Conservation (phyloP, 306 rosid genomes). For the Cyclanthera cordifolia region DNA sequence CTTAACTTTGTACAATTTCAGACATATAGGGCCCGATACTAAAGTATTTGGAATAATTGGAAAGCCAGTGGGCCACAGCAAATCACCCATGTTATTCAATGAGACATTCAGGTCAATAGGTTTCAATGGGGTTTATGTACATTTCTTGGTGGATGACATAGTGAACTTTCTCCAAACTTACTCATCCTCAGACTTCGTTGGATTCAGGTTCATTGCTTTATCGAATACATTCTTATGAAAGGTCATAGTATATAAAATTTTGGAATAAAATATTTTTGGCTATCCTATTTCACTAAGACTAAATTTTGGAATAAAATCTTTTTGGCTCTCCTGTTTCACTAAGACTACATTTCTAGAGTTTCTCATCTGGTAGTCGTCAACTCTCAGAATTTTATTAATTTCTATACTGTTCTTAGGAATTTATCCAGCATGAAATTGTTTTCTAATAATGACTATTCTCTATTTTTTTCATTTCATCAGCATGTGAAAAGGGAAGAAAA, state of each 20-base stretch:
- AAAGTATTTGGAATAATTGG: slow-evolving; percentile 64
- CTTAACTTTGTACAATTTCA: slow-evolving; percentile 52
- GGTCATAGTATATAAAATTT: neutral
- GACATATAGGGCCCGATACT: slow-evolving; percentile 42
- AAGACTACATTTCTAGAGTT: neutral
- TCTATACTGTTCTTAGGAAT: neutral
- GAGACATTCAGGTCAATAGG: slow-evolving; percentile 40
- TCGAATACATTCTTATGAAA: neutral
- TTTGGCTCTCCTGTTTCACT: neutral
- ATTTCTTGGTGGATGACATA: slow-evolving; percentile 47
- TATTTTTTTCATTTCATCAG: no score
- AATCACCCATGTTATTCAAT: slow-evolving; percentile 54
- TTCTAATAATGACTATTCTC: neutral
- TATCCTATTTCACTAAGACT: neutral
- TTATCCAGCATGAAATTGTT: neutral
- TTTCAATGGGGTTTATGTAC: slow-evolving; percentile 59
- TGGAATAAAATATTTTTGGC: neutral
- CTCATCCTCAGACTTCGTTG: slow-evolving; percentile 51
- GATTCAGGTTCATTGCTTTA: slow-evolving; percentile 38
- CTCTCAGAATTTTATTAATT: neutral
- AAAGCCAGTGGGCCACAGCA: slow-evolving; percentile 55
- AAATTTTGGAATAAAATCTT: neutral
- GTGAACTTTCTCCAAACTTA: slow-evolving; percentile 36
- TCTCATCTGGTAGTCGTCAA: neutral
- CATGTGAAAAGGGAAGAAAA: no score